Conservation (phyloP, 768 basidiomycete genomes). For the Lactifluus subvellereus region DNA sequence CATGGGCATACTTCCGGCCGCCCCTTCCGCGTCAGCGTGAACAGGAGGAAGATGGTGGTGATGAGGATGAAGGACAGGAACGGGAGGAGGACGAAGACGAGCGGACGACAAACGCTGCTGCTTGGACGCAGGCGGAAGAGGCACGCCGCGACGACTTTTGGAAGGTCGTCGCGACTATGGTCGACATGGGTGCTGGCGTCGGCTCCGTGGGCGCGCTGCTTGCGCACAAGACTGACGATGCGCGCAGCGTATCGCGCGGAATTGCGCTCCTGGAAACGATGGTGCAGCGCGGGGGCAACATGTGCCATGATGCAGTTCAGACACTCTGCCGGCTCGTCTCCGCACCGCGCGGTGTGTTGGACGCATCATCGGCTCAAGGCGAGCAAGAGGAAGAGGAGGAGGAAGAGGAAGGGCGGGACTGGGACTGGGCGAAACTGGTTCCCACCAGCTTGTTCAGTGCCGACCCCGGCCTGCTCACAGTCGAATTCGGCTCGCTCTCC, state of each 20-base stretch:
- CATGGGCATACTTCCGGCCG: conserved; percentile 63
- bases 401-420: conserved; percentile 29
- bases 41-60: conserved; percentile 30
- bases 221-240: conserved; percentile 31
- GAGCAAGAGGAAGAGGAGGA: neutral
- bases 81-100: conserved; percentile 26
- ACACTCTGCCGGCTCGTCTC: conserved; percentile 40
- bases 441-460: conserved; percentile 51
- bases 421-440: conserved; percentile 46
- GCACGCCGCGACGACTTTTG: conserved; percentile 35
- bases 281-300: conserved; percentile 47
- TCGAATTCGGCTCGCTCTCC: conserved; percentile 45
- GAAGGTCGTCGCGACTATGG: conserved; percentile 45
- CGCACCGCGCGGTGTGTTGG: neutral
- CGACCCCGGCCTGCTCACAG: conserved; percentile 48
- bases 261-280: conserved; percentile 50
- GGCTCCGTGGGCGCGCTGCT: conserved; percentile 52
- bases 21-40: conserved; percentile 30
- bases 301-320: conserved; percentile 52
- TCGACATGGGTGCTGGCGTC: conserved; percentile 56
- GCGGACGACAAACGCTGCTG: neutral
- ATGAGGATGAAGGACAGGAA: conserved; percentile 23
- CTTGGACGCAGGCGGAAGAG: conserved; percentile 26
- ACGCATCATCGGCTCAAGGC: neutral
- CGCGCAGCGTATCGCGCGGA: conserved; percentile 39